Conservation (phyloP, 345 rosid genomes). For the Moricandia arvensis region DNA sequence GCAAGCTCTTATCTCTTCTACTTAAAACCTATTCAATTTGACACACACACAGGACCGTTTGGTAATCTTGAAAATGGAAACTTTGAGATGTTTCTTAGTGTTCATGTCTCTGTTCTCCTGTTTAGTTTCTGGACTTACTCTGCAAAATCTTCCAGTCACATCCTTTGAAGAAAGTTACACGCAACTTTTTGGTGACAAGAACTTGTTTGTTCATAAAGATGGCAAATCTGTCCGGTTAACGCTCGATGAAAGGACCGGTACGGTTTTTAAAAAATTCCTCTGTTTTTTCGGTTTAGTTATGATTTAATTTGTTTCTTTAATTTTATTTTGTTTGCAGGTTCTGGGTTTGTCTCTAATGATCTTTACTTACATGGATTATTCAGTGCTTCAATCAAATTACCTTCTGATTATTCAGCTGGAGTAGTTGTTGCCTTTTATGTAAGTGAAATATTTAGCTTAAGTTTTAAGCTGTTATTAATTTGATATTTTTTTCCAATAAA, state of each 20-base stretch:
- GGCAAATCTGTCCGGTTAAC: conserved; percentile 81
- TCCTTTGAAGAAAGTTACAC: conserved; percentile 90
- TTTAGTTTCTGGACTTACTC: conserved; percentile 56
- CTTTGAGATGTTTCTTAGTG: conserved; percentile 34
- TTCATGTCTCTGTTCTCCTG: conserved; percentile 41
- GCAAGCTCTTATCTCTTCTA: conserved; percentile 27
- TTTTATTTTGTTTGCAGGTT: conserved; percentile 63
- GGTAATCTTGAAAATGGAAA: conserved; percentile 33
- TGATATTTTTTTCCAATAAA: neutral
- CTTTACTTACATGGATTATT: conserved; percentile 89
- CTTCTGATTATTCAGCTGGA: conserved; percentile 97
- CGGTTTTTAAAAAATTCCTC: neutral
- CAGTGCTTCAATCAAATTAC: conserved; percentile 90
- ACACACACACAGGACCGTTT: neutral
- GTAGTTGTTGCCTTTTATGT: conserved; percentile 99
- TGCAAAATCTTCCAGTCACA: conserved; percentile 47
- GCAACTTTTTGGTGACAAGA: conserved; percentile 87
- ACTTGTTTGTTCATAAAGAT: conserved; percentile 67
- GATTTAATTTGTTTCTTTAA: neutral
- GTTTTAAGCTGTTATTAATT: neutral
- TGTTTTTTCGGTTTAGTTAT: conserved; percentile 9
- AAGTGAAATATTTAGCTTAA: conserved; percentile 33
- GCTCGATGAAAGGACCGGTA: conserved; percentile 91
- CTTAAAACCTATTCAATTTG: neutral
- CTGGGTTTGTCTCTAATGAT: conserved; percentile 97